Evolutionary conservation across 345 rosid genomes (phyloP).

Genomic region (Kernera saxatilis): DNA sequence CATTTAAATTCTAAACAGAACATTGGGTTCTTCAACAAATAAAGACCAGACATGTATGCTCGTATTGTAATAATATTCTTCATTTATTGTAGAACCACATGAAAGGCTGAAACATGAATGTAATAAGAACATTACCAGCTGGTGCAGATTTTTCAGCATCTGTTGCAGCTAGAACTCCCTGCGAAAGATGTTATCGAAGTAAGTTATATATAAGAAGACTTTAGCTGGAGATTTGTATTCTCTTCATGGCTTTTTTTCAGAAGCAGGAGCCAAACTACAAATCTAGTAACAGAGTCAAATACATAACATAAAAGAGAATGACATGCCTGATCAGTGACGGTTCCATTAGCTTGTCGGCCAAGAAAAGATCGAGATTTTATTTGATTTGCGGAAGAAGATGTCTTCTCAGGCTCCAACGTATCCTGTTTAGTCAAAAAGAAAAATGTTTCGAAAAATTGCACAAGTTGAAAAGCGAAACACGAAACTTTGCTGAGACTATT

Average conservation of each 20-base stretch:
- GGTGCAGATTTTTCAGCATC: slow-evolving; percentile 54
- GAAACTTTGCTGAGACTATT: neutral
- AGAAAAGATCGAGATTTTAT: slow-evolving; percentile 68
- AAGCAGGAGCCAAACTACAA: neutral
- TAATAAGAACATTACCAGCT: slow-evolving; percentile 46
- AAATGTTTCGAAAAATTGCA: neutral
- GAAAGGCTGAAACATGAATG: neutral
- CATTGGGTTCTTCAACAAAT: neutral
- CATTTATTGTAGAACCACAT: neutral
- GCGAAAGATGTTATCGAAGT: neutral
- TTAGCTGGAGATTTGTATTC: neutral
- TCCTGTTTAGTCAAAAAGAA: slow-evolving; percentile 40
- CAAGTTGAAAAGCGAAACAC: neutral
- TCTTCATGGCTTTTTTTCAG: neutral
- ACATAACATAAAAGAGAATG: neutral
- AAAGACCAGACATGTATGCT: neutral
- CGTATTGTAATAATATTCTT: neutral
- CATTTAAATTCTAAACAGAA: neutral
- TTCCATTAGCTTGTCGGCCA: slow-evolving; percentile 75
- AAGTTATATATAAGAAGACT: neutral
- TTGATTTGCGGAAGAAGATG: slow-evolving; percentile 43
- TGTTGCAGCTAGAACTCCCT: slow-evolving; percentile 48
- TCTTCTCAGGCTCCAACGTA: slow-evolving; percentile 64
- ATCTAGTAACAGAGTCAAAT: neutral
- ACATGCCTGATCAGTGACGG: slow-evolving; percentile 73